Conservation (phyloP, 1,284 basidiomycete genomes). For the Ganoderma meredithae region DNA sequence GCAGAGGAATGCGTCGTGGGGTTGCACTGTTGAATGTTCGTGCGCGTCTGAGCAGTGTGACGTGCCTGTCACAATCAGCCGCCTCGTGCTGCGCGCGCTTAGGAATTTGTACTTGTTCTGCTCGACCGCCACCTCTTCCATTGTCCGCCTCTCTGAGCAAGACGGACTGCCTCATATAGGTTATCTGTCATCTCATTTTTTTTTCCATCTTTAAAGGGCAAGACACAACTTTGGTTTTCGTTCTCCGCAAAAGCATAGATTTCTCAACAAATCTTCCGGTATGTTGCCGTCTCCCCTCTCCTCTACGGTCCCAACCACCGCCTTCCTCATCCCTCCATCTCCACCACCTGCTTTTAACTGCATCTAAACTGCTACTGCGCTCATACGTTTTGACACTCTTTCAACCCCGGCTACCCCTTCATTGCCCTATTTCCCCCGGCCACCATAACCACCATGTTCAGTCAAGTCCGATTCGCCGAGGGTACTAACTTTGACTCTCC, state of each 20-base stretch:
- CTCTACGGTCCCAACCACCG: background rate
- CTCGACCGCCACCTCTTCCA: background rate
- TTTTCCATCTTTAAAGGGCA: background rate
- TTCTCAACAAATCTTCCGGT: background rate
- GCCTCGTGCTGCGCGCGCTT: background rate
- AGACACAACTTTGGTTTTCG: background rate
- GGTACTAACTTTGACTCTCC: conserved; percentile 3
- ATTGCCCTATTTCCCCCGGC: too few species aligned
- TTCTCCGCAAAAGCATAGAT: too few species aligned
- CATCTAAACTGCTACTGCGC: background rate
- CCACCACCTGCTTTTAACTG: background rate
- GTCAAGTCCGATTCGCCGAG: conserved; percentile 1
- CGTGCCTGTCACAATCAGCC: background rate
- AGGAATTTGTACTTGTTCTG: background rate
- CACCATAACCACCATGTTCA: conserved; percentile 4
- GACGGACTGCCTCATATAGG: background rate
- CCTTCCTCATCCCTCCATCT: background rate
- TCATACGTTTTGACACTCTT: background rate
- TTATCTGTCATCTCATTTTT: too few species aligned
- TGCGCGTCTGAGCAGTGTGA: too few species aligned
- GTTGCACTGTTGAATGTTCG: too few species aligned
- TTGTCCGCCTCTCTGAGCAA: background rate
- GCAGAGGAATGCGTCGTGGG: too few species aligned
- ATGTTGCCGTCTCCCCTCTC: background rate
- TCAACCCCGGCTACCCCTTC: background rate